Conservation (phyloP, 2,329 filamentous ascomycete genomes). For the Pseudovirgaria hyperparasitica region DNA sequence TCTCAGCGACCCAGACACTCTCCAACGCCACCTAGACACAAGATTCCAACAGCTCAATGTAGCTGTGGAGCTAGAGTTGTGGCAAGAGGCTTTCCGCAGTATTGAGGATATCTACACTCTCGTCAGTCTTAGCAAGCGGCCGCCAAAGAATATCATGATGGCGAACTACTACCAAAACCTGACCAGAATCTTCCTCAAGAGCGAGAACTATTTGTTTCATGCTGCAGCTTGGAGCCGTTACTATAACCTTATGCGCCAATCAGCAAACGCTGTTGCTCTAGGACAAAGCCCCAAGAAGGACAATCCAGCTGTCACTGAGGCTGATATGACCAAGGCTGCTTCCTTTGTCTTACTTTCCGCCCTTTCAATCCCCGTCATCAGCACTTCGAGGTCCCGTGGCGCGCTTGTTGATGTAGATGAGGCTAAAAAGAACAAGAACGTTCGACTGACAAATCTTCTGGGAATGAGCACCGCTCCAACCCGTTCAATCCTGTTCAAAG, state of each 20-base stretch:
- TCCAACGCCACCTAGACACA: constrained; percentile 94
- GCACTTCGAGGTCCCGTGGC: constrained; percentile 89
- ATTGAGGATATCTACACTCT: constrained; percentile 98
- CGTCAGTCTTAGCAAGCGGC: constrained; percentile 93
- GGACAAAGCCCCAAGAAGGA: constrained; percentile 89
- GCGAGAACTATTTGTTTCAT: constrained; percentile 99
- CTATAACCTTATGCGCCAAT: constrained; percentile 91
- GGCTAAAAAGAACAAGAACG: constrained; percentile 97
- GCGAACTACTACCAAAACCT: constrained; percentile 99
- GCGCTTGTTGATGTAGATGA: constrained; percentile 95
- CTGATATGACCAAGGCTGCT: constrained; percentile 84
- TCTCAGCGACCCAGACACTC: constrained; percentile 89
- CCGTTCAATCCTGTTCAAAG: constrained; percentile 83
- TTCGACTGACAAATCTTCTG: constrained; percentile 85
- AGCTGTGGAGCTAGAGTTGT: constrained; percentile 91
- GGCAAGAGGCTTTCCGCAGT: constrained; percentile 98
- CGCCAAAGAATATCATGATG: constrained; percentile 99
- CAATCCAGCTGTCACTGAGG: constrained; percentile 78
- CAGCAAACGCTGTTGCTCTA: constrained; percentile 65
- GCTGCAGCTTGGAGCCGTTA: constrained; percentile 95
- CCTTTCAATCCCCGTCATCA: constrained; percentile 97
- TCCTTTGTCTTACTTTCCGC: constrained; percentile 93
- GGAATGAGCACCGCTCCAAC: constrained; percentile 86
- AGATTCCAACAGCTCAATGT: constrained; percentile 98
- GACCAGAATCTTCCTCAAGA: constrained; percentile 94